phyloP scores from a whole-genome alignment of 2,329 filamentous ascomycete species.

The Mycosphaerella sp. region DNA sequence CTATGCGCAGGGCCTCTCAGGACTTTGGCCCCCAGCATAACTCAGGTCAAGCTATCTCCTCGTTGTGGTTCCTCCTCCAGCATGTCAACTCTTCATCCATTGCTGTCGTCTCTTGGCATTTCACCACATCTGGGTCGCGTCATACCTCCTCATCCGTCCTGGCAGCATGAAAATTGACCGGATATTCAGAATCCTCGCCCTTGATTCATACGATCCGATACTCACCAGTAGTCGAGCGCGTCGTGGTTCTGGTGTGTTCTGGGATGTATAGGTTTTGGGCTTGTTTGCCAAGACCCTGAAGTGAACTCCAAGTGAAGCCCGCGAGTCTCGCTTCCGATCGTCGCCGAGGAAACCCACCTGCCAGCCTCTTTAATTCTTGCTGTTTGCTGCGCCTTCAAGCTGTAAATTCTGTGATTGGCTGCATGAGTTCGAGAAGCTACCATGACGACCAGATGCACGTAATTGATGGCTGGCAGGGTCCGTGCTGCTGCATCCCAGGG shows the following conservation, averaged over 20 bases:
- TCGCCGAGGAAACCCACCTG: not conserved
- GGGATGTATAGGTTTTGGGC: not conserved
- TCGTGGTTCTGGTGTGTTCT: not conserved
- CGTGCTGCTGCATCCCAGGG: not conserved
- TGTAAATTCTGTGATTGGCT: conserved; percentile 3
- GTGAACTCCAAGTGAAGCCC: conserved; percentile 2
- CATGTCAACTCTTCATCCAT: not conserved
- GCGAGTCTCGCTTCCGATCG: not conserved
- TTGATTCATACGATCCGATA: not conserved
- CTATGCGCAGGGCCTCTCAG: not conserved
- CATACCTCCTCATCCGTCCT: not conserved
- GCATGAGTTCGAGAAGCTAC: not conserved
- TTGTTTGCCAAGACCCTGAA: conserved; percentile 6
- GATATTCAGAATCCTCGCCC: not conserved
- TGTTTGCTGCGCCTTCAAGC: not conserved
- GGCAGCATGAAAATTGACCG: not conserved
- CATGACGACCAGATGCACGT: not conserved
- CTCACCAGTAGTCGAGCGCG: not conserved
- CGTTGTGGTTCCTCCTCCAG: not conserved
- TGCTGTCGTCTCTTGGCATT: conserved; percentile 1
- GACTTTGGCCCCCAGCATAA: not conserved
- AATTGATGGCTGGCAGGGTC: not conserved
- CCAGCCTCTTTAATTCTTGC: not conserved
- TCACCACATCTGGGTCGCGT: not conserved
- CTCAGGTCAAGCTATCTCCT: not conserved